phyloP scores from a whole-genome alignment of 331 rosid genomes.

The Malus hybrid region DNA sequence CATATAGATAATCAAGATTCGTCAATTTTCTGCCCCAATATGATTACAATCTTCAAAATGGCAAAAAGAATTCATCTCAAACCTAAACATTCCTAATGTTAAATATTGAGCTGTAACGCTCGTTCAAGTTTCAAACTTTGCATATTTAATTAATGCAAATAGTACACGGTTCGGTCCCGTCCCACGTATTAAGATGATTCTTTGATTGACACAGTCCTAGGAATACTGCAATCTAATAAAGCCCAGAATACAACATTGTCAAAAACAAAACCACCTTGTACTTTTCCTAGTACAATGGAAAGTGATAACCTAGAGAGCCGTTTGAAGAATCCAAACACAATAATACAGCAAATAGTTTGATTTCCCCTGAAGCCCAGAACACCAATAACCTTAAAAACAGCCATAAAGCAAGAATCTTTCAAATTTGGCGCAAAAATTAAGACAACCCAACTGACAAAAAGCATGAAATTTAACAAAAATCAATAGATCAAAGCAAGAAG shows the following conservation, averaged over 20 bases:
- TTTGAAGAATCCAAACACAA: not conserved
- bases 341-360: not conserved
- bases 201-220: not conserved
- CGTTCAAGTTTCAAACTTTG: not conserved
- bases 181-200: not conserved
- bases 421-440: not conserved
- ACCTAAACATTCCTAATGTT: not conserved
- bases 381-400: not conserved
- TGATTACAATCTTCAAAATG: not conserved
- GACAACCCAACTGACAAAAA: not conserved
- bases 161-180: not conserved
- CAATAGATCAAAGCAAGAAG: not conserved
- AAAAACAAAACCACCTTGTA: not conserved
- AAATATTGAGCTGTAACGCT: not conserved
- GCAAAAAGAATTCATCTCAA: not conserved
- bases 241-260: not conserved
- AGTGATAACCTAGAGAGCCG: not conserved
- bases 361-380: not conserved
- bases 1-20: not conserved
- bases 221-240: not conserved
- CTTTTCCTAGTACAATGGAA: not conserved
- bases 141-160: not conserved
- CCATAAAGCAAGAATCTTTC: conserved; percentile 1
- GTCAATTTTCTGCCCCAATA: not conserved
- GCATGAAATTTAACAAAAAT: not conserved